Base-by-base conservation (phyloP, 1,284 basidiomycete species). In the Apiotrichum siamense region DNA sequence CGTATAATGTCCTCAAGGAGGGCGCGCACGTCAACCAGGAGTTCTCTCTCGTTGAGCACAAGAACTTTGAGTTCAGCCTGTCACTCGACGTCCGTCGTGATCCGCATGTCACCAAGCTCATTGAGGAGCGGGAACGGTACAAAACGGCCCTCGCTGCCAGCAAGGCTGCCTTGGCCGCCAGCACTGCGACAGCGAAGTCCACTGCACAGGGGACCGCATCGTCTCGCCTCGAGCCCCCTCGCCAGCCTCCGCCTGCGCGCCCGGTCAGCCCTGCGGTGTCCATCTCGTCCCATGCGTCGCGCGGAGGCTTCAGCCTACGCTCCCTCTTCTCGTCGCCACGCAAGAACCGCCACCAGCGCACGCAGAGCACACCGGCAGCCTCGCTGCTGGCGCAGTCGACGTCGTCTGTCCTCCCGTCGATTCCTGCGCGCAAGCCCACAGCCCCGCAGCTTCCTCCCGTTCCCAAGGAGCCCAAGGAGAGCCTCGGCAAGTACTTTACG, bases 31-130 rank as follows among this genome's bases (percentile, higher is more conserved):
- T 97, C 57, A 85, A 88, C 44, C 90, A 94, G 70, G 92, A 97
- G 71, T 97, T 97, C 63, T 91, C 96, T 64, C 76, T 94, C n/a
- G 69, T 73, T 32, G 72, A 74, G 53, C 67, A 70, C 64, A 85
- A 81, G 72, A 91, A 91, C 69, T 83, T 93, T 52, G 89, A 93
- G 69, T 93, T 94, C 73, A 89, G 88, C 1, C 78, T 93, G 13
- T 86, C 83, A 0, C 74, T 94, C 59, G 91, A 91, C 70, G 77
- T 93, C 59, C 82, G 85, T 40, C 81, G 84, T 33, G 88, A 92
- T 68, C 81, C 85, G 21, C 88, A 93, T 61, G 85, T 93, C 58
- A 74, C 83, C 42, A 63, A 62, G 38, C 56, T 64, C 20, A 81
- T 85, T 65, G 86, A 86, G 61, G 80, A 67, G 43, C 63, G 63